Base-by-base conservation (phyloP, 768 basidiomycete genomes). In the Boletus vinaceobasis region DNA sequence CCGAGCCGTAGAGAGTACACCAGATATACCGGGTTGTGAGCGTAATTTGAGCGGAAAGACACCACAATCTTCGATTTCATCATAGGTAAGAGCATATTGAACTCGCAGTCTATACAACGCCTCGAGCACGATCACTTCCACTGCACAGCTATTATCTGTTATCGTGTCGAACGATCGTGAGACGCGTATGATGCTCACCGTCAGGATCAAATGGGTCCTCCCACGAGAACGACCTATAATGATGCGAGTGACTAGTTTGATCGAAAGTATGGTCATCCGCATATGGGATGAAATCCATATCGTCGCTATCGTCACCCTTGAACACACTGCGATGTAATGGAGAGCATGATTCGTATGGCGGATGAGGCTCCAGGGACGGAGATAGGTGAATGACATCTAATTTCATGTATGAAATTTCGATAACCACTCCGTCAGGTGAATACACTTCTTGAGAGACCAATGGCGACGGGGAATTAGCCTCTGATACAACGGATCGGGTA, bases 211-310 rank as follows among this genome's bases (percentile, higher is more conserved):
- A 56, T 52, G 74, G 37, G 1, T 54, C 38, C 57, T 82, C 76
- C 87, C 88, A 89, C 0, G 76, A 75, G 48, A 83, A 73, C 2
- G 64, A 63, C 9, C 61, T 64, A 64, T 86, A 79, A 5, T 78
- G 73, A 14, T 61, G 49, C 3, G 69, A 60, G 58, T 86, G 79
- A 15, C 48, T 60, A 3, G 43, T 31, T 33, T 65, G 69, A 47
- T 81, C 59, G 58, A 89, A 90, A 0, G 44, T 60, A 3, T 77
- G 75, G 42, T 88, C 86, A 60, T 89, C 86, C 0, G 79, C 74
- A 49, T 81, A 81, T 2, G 86, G 86, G 7, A 87, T 67, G 64
- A 87, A 89, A 3, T 75, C 73, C 75, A 87, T 77, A 21, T 71
- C 66, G 55, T 76, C 72, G 7, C 80, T 70, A 54, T 88, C 87